Conservation (phyloP, 352 stramenopile genomes). For the Thraustochytrium sp. region DNA sequence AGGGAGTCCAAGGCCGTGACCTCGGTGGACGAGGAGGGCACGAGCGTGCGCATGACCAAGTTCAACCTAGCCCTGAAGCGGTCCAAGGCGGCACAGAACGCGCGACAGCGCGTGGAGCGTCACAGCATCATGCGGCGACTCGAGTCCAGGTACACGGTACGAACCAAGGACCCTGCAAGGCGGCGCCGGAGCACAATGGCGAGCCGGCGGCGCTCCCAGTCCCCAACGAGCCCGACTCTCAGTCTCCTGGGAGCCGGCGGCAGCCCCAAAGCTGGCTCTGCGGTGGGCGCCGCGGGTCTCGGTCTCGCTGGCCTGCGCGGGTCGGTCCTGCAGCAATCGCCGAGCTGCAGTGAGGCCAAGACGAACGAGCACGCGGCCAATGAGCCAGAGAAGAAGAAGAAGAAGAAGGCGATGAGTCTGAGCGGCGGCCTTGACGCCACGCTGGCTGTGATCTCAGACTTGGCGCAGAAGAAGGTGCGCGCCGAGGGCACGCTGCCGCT, state of each 20-base stretch:
- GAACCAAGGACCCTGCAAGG: neutral
- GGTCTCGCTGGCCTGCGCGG: too few relatives aligned
- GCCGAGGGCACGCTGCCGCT: neutral
- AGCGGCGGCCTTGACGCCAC: neutral
- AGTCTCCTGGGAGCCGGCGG: too few relatives aligned
- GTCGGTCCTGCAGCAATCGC: too few relatives aligned
- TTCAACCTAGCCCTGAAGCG: slow-evolving; percentile 12
- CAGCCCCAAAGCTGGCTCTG: neutral
- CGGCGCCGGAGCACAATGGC: neutral
- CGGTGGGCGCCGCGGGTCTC: too few relatives aligned
- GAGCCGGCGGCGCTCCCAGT: neutral
- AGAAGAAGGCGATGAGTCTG: neutral
- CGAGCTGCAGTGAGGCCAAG: too few relatives aligned
- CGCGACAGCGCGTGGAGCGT: neutral
- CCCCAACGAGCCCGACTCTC: too few relatives aligned
- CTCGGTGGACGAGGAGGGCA: neutral
- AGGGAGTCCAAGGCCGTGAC: neutral
- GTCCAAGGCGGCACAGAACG: slow-evolving; percentile 13
- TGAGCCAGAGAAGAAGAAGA: neutral
- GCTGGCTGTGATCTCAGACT: neutral
- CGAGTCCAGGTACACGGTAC: neutral
- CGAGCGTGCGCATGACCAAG: neutral
- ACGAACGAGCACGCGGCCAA: too few relatives aligned
- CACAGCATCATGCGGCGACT: neutral
- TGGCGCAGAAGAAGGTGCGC: slow-evolving; percentile 18